A percentile compares a stretch with the other conserved stretches of the same genome.
phyloP scores from a whole-genome alignment of 2,329 filamentous ascomycete species.

The Nemania serpens region DNA sequence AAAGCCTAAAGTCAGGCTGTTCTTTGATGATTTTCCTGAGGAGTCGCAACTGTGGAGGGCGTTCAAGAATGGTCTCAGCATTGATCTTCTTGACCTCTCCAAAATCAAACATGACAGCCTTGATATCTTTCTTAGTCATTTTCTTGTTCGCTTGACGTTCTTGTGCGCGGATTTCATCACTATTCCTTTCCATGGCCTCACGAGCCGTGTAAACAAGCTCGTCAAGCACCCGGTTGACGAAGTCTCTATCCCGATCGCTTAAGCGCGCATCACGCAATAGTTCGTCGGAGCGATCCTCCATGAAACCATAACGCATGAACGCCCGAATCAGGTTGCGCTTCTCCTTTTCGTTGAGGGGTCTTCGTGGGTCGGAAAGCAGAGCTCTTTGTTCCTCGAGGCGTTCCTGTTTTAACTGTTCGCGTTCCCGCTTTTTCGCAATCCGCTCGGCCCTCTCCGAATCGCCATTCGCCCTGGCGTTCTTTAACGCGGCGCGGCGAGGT shows the following conservation, averaged over 20 bases:
- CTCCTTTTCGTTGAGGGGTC: constrained; percentile 91
- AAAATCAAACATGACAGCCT: constrained; percentile 94
- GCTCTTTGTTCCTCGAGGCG: constrained; percentile 76
- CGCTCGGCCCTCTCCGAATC: constrained; percentile 68
- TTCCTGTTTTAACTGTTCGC: constrained; percentile 70
- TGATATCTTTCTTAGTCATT: constrained; percentile 95
- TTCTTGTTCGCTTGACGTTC: constrained; percentile 82
- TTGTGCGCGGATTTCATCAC: constrained; percentile 74
- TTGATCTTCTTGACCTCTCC: constrained; percentile 93
- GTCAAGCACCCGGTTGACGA: constrained; percentile 75
- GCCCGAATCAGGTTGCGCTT: constrained; percentile 89
- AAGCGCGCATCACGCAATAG: constrained; percentile 87
- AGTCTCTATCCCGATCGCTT: constrained; percentile 77
- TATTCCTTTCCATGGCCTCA: constrained; percentile 68
- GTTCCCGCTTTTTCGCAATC: constrained; percentile 67
- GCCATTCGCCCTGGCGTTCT: constrained; percentile 54
- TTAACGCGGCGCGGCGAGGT: constrained; percentile 73
- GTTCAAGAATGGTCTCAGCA: constrained; percentile 90
- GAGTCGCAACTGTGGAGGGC: constrained; percentile 85
- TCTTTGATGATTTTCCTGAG: constrained; percentile 74
- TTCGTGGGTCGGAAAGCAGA: constrained; percentile 78
- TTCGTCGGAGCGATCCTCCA: constrained; percentile 86
- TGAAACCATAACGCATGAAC: constrained; percentile 86
- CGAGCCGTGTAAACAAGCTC: constrained; percentile 69
- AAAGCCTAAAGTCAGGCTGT: constrained; percentile 72